These are phyloP conservation scores for Lonicera japonica DNA, from an alignment of 129 eudicot species.

Conservation along the genomic window DNA sequence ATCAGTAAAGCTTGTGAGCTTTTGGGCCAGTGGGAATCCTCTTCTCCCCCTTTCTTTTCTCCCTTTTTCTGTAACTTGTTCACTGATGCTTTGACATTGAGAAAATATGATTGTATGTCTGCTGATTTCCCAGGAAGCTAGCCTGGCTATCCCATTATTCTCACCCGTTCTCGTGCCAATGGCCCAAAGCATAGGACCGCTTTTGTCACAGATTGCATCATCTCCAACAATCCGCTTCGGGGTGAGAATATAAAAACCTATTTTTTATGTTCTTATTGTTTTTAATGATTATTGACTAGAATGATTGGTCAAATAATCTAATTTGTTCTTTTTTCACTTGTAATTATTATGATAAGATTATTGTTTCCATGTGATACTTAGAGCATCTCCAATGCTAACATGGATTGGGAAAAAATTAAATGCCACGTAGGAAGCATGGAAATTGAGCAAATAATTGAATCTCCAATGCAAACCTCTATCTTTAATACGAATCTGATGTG, in stretches of 20 bases:
- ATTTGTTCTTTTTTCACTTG: neutral
- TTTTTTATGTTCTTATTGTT: no score
- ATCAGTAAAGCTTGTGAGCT: no score
- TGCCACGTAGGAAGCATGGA: no score
- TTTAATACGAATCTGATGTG: no score
- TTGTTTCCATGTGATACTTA: no score
- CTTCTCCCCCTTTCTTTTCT: no score
- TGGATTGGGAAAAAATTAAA: no score
- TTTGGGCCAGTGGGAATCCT: no score
- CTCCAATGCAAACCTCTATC: no score
- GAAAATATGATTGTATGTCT: conserved; percentile 2
- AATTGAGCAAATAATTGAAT: no score
- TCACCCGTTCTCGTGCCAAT: conserved; percentile 89
- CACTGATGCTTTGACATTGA: conserved; percentile 7
- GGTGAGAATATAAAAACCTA: conserved; percentile 33
- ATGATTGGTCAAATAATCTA: neutral
- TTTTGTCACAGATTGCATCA: conserved; percentile 70
- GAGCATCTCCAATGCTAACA: no score
- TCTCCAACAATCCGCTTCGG: conserved; percentile 82
- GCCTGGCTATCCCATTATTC: conserved; percentile 68
- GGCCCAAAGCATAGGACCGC: conserved; percentile 79
- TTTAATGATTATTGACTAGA: neutral
- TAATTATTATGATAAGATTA: neutral
- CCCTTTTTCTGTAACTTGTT: neutral
- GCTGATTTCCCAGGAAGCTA: conserved; percentile 72